phyloP scores from a whole-genome alignment of 345 rosid species.

The Arabidopsis arenosa region DNA sequence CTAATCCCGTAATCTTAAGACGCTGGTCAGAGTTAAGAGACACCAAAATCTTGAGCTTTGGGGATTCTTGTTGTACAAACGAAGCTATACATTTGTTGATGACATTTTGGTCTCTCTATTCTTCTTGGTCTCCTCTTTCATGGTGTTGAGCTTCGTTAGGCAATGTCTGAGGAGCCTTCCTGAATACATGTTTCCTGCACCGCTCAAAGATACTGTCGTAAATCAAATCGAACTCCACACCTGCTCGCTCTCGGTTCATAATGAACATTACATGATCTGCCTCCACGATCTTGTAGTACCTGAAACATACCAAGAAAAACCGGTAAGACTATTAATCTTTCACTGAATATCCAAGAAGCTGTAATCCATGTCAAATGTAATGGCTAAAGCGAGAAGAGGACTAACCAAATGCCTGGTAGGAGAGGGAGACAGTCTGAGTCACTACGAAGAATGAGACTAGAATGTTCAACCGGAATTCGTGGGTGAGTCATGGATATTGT shows the following conservation, averaged over 20 bases:
- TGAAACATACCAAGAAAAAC: slow-evolving; percentile 40
- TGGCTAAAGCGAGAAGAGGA: neutral
- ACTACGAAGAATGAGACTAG: slow-evolving; percentile 51
- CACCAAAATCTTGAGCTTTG: neutral
- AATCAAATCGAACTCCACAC: slow-evolving; percentile 82
- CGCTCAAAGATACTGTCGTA: slow-evolving; percentile 94
- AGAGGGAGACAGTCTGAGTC: slow-evolving; percentile 72
- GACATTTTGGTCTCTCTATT: slow-evolving; percentile 2
- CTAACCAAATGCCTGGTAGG: slow-evolving; percentile 93
- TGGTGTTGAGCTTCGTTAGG: slow-evolving; percentile 53
- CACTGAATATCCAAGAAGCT: slow-evolving; percentile 10
- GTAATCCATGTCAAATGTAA: neutral
- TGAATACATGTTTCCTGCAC: slow-evolving; percentile 84
- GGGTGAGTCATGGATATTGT: slow-evolving; percentile 97
- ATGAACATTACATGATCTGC: slow-evolving; percentile 88
- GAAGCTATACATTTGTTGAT: slow-evolving; percentile 27
- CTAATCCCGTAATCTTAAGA: neutral
- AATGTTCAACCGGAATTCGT: slow-evolving; percentile 76
- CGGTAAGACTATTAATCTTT: neutral
- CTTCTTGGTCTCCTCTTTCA: slow-evolving; percentile 16
- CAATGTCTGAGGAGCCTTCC: slow-evolving; percentile 61
- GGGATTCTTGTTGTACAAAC: slow-evolving; percentile 9
- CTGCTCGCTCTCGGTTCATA: slow-evolving; percentile 88
- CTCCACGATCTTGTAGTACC: slow-evolving; percentile 94
- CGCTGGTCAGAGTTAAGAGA: neutral